Evolutionary conservation across 495 filamentous ascomycete genomes (phyloP).

Genomic region (Neurospora tetraspora): DNA sequence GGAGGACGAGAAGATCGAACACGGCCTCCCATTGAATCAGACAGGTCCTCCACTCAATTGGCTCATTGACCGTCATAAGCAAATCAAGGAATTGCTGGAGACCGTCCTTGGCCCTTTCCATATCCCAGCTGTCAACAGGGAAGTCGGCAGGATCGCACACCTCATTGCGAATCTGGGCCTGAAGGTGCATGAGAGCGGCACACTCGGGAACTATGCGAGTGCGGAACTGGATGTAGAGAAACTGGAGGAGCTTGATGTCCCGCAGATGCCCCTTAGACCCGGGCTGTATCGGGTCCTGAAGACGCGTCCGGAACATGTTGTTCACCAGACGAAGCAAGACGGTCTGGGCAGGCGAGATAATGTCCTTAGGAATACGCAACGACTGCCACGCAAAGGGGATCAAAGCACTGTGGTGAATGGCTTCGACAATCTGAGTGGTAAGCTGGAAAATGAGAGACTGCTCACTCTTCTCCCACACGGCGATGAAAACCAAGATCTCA

Average conservation of each 20-base stretch:
- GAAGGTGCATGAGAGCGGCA: conserved; percentile 82
- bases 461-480: conserved; percentile 89
- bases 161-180: conserved; percentile 66
- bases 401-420: conserved; percentile 74
- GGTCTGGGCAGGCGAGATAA: conserved; percentile 87
- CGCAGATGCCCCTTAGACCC: conserved; percentile 37
- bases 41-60: conserved; percentile 43
- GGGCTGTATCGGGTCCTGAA: conserved; percentile 48
- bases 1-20: conserved; percentile 71
- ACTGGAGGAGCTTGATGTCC: conserved; percentile 60
- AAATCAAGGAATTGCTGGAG: conserved; percentile 90
- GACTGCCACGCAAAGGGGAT: conserved; percentile 84
- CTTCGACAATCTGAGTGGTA: conserved; percentile 90
- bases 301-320: conserved; percentile 65
- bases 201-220: conserved; percentile 87
- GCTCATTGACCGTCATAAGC: conserved; percentile 82
- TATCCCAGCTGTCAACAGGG: conserved; percentile 90
- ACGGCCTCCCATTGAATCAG: conserved; percentile 82
- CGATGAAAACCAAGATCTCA: conserved; percentile 89
- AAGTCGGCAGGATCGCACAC: conserved; percentile 57
- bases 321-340: conserved; percentile 84
- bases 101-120: conserved; percentile 78
- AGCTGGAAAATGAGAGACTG: conserved; percentile 89
- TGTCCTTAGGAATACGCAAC: conserved; percentile 87
- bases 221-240: conserved; percentile 84